phyloP scores from a whole-genome alignment of 1,284 basidiomycete species.

The Phlebopus sp. region DNA sequence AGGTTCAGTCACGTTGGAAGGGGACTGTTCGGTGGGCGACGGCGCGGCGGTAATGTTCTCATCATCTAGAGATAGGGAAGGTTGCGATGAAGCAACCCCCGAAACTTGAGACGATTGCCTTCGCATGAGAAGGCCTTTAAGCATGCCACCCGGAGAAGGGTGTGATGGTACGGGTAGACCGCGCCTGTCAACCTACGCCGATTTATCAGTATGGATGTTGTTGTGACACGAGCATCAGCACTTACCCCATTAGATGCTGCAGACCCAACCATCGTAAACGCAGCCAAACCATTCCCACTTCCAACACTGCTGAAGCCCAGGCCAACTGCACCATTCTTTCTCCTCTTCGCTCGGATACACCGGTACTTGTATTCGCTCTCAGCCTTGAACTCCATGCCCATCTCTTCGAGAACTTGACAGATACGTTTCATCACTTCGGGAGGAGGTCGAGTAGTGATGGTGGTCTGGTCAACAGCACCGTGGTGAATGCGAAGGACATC shows the following conservation, averaged over 20 bases:
- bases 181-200: constrained; percentile 70
- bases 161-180: constrained; percentile 78
- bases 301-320: constrained; percentile 41
- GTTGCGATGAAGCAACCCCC: constrained; percentile 35
- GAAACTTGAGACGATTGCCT: constrained; percentile 79
- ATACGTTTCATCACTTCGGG: constrained; percentile 88
- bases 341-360: constrained; percentile 73
- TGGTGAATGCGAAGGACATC: constrained; percentile 80
- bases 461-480: constrained; percentile 91
- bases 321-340: constrained; percentile 50
- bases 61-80: constrained; percentile 43
- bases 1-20: constrained; percentile 43
- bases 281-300: constrained; percentile 53
- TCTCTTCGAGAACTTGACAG: constrained; percentile 72
- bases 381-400: constrained; percentile 88
- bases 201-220: constrained; percentile 8
- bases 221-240: constrained; percentile 9
- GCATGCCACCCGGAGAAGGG: constrained; percentile 71
- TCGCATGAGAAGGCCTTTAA: constrained; percentile 82
- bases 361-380: constrained; percentile 89
- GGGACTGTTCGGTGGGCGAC: constrained; percentile 33
- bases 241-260: constrained; percentile 80
- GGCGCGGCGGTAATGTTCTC: constrained; percentile 20
- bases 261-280: constrained; percentile 74
- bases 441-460: constrained; percentile 83